phyloP scores from a whole-genome alignment of 2,329 filamentous ascomycete genomes.

The Xylaria sp. region DNA sequence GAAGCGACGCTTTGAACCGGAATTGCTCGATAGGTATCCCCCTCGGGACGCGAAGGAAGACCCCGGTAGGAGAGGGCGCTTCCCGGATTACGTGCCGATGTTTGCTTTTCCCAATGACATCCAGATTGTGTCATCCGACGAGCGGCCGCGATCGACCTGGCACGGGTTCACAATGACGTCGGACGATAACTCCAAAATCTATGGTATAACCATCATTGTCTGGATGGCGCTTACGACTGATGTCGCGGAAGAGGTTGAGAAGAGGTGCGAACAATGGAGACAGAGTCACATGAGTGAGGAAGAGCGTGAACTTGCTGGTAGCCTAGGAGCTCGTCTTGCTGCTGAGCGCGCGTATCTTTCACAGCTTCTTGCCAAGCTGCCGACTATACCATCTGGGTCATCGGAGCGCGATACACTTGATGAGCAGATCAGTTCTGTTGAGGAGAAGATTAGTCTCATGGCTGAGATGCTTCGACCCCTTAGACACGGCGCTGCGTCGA shows the following conservation, averaged over 20 bases:
- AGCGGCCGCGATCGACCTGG: conserved; percentile 93
- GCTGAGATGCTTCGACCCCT: conserved; percentile 89
- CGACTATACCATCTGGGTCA: conserved; percentile 73
- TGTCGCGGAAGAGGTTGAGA: conserved; percentile 77
- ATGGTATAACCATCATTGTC: conserved; percentile 84
- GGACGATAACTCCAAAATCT: conserved; percentile 83
- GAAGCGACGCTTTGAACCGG: conserved; percentile 88
- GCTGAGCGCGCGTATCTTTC: conserved; percentile 85
- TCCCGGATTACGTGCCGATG: conserved; percentile 98
- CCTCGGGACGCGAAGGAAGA: conserved; percentile 78
- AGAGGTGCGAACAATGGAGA: conserved; percentile 77
- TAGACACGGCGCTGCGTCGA: conserved; percentile 88
- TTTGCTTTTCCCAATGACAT: conserved; percentile 99
- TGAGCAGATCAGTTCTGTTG: conserved; percentile 89
- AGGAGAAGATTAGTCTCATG: conserved; percentile 97
- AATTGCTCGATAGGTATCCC: conserved; percentile 91
- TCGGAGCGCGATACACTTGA: conserved; percentile 77
- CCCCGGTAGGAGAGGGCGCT: conserved; percentile 70
- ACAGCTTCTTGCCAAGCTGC: conserved; percentile 76
- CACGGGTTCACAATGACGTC: conserved; percentile 98
- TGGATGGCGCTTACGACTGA: conserved; percentile 83
- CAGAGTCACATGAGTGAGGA: conserved; percentile 83
- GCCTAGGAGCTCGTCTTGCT: conserved; percentile 81
- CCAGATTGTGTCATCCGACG: conserved; percentile 90
- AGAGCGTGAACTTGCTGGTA: conserved; percentile 87